A percentile compares a stretch with the other conserved stretches of the same genome.
These are phyloP conservation scores for Cinchona pubescens DNA, from an alignment of 257 asterid genomes.

Conservation along the genomic window DNA sequence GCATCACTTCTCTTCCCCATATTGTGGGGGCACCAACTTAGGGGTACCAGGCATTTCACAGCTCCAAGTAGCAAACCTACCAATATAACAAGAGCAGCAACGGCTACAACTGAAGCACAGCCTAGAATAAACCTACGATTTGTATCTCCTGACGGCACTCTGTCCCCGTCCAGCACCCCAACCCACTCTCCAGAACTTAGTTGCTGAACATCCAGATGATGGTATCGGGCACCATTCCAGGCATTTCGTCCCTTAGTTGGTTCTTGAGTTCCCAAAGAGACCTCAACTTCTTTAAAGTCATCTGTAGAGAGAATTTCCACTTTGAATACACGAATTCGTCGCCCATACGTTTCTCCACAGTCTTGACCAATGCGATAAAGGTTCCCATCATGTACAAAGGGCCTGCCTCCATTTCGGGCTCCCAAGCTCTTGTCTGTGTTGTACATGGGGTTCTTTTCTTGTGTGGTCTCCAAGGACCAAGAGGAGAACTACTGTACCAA, in stretches of 20 bases:
- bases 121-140: constrained; percentile 63
- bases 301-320: constrained; percentile 52
- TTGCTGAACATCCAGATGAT: constrained; percentile 87
- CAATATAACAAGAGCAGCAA: constrained; percentile 47
- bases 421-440: constrained; percentile 73
- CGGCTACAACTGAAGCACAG: constrained; percentile 49
- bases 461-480: constrained; percentile 94
- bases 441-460: constrained; percentile 72
- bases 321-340: constrained; percentile 57
- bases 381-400: constrained; percentile 57
- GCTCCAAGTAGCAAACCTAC: constrained; percentile 75
- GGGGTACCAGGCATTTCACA: constrained; percentile 65
- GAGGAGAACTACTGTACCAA: constrained; percentile 75
- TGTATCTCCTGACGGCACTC: constrained; percentile 79
- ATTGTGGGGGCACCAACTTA: constrained; percentile 89
- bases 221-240: constrained; percentile 91
- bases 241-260: constrained; percentile 67
- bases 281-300: constrained; percentile 81
- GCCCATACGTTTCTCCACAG: constrained; percentile 84
- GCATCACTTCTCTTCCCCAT: constrained; percentile 78
- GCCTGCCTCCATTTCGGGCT: constrained; percentile 97
- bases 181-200: constrained; percentile 81
- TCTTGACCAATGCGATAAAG: constrained; percentile 91
- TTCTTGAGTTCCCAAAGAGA: constrained; percentile 50
- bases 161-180: constrained; percentile 79